These are phyloP conservation scores for Rhododendron ferrugineum DNA, from an alignment of 148 eudicot genomes.

Conservation along the genomic window DNA sequence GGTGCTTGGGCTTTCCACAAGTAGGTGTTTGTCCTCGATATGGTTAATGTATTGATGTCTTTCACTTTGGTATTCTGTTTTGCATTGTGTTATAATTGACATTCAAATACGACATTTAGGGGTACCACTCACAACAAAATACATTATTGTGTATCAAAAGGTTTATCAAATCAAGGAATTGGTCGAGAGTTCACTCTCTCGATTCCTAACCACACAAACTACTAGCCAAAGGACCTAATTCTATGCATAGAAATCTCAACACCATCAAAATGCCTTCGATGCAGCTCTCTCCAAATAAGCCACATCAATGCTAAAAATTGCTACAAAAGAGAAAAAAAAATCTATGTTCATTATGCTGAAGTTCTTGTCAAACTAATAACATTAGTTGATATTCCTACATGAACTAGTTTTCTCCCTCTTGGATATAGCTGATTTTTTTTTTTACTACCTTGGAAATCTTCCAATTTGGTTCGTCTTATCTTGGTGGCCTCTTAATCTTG, in stretches of 20 bases:
- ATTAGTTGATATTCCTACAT: neutral
- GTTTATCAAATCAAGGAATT: neutral
- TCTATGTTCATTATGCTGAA: neutral
- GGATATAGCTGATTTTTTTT: neutral
- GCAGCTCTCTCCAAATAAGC: neutral
- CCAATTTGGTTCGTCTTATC: neutral
- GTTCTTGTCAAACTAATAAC: neutral
- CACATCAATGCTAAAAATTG: neutral
- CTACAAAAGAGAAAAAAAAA: neutral
- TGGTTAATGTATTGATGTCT: neutral
- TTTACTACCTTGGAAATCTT: neutral
- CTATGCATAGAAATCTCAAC: neutral
- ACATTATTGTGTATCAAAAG: neutral
- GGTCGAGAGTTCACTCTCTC: neutral
- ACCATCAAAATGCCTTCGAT: neutral
- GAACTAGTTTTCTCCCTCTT: neutral
- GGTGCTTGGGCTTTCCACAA: conserved; percentile 90
- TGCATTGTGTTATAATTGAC: neutral
- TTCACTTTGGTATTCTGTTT: neutral
- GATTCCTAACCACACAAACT: neutral
- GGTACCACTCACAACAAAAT: neutral
- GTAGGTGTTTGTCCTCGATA: conserved; percentile 30
- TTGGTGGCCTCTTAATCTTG: neutral
- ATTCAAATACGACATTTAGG: neutral
- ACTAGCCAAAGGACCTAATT: neutral